Base-by-base conservation (phyloP, 768 basidiomycete genomes). In the Naganishia vaughanmartiniae region DNA sequence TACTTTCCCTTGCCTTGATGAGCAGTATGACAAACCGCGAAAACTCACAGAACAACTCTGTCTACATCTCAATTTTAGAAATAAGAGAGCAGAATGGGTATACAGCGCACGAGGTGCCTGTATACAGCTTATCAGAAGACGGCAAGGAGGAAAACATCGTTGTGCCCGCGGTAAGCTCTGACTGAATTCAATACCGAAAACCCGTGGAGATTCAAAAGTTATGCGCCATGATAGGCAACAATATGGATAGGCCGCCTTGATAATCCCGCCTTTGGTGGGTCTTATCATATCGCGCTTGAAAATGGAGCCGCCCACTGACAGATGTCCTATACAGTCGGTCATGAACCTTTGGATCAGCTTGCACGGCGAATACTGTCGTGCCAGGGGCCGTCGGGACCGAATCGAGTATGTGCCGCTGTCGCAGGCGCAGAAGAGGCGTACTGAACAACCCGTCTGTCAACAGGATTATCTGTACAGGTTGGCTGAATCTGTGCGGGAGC, bases 391-490 rank as follows among this genome's bases (percentile, higher is more conserved):
- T 96, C 93, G 0, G 94, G 94, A 0, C 86, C 83, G 2, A 98
- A 98, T 83, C 94, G 93, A 84, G 93, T 90, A 42, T 34, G 79
- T 66, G 2, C 15, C 17, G 1, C 7, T 24, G 34, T 7, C 14
- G 15, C n/a, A 55, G 24, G 17, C 15, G 39, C 21, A n/a, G 17
- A 34, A 2, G 15, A 5, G 17, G 1, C n/a, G 21, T 15, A 9
- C 34, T 67, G 66, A 67, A 14, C 55, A 65, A 14, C 24, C 33
- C 31, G 21, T n/a, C 33, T 31, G n/a, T 30, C 0, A 7, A 30
- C 72, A 94, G 92, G 93, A 96, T 42, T 97, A 97, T 76, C 83
- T 96, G 2, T 95, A 89, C 77, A 84, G 86, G 14, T 87, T 97
- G 0, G 88, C 87, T 0, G 84, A 86, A 21, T 86, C 90, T 0